Conservation (phyloP, 1,284 basidiomycete species). For the Cutaneotrichosporon cavernicola region DNA sequence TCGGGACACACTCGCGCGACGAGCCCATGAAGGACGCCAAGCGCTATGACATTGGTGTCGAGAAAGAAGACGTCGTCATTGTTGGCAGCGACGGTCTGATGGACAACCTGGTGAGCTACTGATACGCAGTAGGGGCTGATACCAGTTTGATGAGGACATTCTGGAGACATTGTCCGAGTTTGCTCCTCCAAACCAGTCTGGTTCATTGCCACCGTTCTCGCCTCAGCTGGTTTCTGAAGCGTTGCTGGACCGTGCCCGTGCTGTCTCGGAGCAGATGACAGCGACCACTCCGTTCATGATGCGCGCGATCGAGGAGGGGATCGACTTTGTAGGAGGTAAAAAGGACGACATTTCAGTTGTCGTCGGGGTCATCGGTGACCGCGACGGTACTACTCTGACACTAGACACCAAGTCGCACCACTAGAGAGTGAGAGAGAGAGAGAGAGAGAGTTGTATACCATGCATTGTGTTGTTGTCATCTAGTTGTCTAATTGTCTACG, state of each 20-base stretch:
- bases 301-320: conserved; percentile 59
- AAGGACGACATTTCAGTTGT: conserved; percentile 52
- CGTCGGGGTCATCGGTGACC: conserved; percentile 50
- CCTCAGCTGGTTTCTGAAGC: conserved; percentile 59
- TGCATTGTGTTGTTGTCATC: conserved; percentile 27
- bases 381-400: conserved; percentile 25
- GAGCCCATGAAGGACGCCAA: conserved; percentile 71
- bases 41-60: conserved; percentile 70
- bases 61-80: conserved; percentile 83
- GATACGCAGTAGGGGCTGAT: background rate
- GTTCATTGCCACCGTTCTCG: conserved; percentile 48
- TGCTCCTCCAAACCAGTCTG: conserved; percentile 45
- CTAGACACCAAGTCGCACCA: conserved; percentile 17
- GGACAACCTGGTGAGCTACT: conserved; percentile 67
- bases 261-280: conserved; percentile 56
- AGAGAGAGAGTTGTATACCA: conserved; percentile 20
- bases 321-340: conserved; percentile 55
- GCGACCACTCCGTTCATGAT: conserved; percentile 59
- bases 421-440: too few relatives aligned
- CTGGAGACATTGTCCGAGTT: conserved; percentile 80
- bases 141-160: conserved; percentile 83
- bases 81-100: conserved; percentile 85
- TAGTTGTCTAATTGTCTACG: background rate
- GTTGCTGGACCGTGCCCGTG: conserved; percentile 56
- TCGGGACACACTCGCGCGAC: conserved; percentile 73